Base-by-base conservation (phyloP, 345 rosid species). In the Pelargonium nanum region DNA sequence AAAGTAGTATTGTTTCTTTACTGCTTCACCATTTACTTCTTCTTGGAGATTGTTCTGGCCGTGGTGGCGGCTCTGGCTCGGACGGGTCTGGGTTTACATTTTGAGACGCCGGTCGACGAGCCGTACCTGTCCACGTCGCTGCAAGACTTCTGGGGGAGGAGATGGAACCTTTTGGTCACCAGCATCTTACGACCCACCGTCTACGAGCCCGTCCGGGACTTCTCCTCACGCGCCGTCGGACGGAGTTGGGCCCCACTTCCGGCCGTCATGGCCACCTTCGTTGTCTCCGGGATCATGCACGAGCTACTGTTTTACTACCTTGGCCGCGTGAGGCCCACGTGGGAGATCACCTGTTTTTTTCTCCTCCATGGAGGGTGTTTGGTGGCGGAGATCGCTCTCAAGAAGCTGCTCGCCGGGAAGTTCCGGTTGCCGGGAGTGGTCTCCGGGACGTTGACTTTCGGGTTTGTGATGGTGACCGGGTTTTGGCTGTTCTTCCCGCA, bases 101-200 rank as follows among this genome's bases (percentile, higher is more conserved):
- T 83, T 0, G 87, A 83, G 70, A 82, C 79, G 8, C 85, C 75
- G 65, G 81, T 85, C 78, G 58, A 83, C 32, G 64, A 80, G 62
- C 91, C 91, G 0, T 78, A 66, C 64, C 73, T 88, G 12, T 65
- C 89, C 0, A 77, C 96, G 0, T 86, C 96, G 0, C 75, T 89
- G 0, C 96, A 86, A 6, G 91, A 89, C 40, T 86, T 89, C 20
- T 86, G 89, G 96, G 91, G 94, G 4, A 72, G 59, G 30, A 72
- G 89, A 68, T 84, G 94, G 91, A 89, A 89, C 70, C 66, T 89
- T 22, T 72, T 68, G 80, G 91, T 84, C 61, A 26, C 78, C 0
- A 26, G 75, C 4, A 84, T 86, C 73, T 60, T 89, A 0, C 81
- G 72, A 19, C 85, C 86, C 0, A 75, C 94, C 10, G 82, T 89